These are phyloP conservation scores for Andrographis paniculata DNA, from an alignment of 305 asterid species.

Conservation along the genomic window DNA sequence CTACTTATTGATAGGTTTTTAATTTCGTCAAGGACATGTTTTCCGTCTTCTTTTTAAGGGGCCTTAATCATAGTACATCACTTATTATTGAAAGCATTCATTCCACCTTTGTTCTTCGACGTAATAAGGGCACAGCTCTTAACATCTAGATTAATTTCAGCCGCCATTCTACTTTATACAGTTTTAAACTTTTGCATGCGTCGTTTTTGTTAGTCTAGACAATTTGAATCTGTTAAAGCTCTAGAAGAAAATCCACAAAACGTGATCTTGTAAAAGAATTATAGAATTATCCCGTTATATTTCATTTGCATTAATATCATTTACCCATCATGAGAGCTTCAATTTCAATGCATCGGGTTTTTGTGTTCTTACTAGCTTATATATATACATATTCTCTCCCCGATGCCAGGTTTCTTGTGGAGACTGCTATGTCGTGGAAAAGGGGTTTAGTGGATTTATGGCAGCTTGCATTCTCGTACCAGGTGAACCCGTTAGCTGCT, in stretches of 20 bases:
- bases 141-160: no score
- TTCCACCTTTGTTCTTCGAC: no score
- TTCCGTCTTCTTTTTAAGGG: not conserved
- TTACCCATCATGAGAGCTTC: not conserved
- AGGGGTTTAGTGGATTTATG: slow-evolving; percentile 63
- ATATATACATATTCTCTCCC: slow-evolving; percentile 7
- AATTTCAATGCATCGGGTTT: not conserved
- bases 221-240: not conserved
- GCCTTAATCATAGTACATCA: not conserved
- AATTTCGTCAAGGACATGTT: slow-evolving; percentile 9
- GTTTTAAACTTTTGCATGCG: not conserved
- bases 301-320: not conserved
- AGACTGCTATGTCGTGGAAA: slow-evolving; percentile 37
- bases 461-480: slow-evolving; percentile 92
- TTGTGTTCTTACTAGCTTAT: slow-evolving; percentile 6
- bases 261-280: slow-evolving; percentile 1
- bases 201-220: slow-evolving; percentile 1
- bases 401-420: slow-evolving; percentile 39
- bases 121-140: no score
- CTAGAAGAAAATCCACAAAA: not conserved
- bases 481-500: slow-evolving; percentile 94
- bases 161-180: no score
- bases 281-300: not conserved
- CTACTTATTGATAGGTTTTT: slow-evolving; percentile 5
- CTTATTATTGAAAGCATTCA: no score